Evolutionary conservation across 257 asterid genomes (phyloP).

Genomic region (Lycium ferocissimum): DNA sequence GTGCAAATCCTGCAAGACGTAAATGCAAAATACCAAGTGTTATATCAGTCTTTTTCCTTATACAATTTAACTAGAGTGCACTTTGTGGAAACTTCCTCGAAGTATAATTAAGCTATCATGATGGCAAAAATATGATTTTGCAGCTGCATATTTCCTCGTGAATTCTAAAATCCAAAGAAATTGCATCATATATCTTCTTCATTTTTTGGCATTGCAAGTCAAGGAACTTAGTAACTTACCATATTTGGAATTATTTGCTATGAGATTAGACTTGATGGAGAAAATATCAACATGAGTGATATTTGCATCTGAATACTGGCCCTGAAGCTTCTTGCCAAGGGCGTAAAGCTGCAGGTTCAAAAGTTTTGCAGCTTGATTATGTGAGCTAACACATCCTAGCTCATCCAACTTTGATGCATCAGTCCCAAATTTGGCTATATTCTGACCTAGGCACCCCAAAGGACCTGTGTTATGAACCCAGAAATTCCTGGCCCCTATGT

Average conservation of each 20-base stretch:
- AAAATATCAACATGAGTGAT: slow-evolving; percentile 71
- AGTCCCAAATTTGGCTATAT: slow-evolving; percentile 76
- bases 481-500: slow-evolving; percentile 82
- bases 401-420: slow-evolving; percentile 89
- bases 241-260: slow-evolving; percentile 72
- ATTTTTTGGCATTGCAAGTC: not conserved
- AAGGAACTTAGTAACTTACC: slow-evolving; percentile 52
- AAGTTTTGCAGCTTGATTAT: slow-evolving; percentile 84
- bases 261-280: slow-evolving; percentile 83
- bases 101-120: slow-evolving; percentile 12
- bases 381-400: slow-evolving; percentile 84
- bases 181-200: not conserved
- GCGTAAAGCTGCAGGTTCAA: slow-evolving; percentile 83
- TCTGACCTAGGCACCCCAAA: slow-evolving; percentile 89
- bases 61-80: not conserved
- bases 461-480: slow-evolving; percentile 99
- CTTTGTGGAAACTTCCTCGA: slow-evolving; percentile 26
- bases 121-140: slow-evolving; percentile 19
- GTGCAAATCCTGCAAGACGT: slow-evolving; percentile 74
- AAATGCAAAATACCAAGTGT: not conserved
- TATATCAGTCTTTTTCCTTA: not conserved
- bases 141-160: not conserved
- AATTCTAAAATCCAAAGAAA: not conserved
- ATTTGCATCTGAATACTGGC: slow-evolving; percentile 72
- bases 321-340: slow-evolving; percentile 73